Conservation (phyloP, 2,329 filamentous ascomycete species). For the Cercospora berteroae region DNA sequence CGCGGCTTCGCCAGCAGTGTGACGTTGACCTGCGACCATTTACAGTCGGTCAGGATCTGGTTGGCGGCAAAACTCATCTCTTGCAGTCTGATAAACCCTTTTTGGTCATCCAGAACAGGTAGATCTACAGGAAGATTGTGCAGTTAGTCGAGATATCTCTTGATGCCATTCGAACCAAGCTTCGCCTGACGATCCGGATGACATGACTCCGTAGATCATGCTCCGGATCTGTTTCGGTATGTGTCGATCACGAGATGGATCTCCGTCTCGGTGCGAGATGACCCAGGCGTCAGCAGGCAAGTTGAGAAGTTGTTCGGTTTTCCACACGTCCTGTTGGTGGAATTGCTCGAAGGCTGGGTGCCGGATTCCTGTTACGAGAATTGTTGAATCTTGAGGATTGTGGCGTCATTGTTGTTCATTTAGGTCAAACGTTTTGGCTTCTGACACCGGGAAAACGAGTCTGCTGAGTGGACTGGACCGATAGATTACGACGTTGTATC, state of each 20-base stretch:
- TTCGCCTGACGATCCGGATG: not conserved
- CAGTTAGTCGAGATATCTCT: not conserved
- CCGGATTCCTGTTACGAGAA: conserved; percentile 7
- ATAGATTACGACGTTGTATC: not conserved
- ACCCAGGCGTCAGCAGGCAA: not conserved
- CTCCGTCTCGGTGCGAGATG: conserved; percentile 13
- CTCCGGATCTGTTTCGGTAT: not conserved
- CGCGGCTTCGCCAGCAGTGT: not conserved
- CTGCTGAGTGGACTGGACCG: not conserved
- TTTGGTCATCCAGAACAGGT: not conserved
- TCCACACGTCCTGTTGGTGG: conserved; percentile 8
- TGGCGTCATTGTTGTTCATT: not conserved
- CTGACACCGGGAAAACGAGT: not conserved
- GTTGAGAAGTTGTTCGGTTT: not conserved
- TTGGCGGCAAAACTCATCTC: not conserved
- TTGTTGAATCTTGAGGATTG: not conserved
- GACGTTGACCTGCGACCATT: not conserved
- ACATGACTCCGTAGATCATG: not conserved
- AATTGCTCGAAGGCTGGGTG: not conserved
- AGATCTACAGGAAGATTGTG: not conserved
- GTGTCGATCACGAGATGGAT: not conserved
- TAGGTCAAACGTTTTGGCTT: not conserved
- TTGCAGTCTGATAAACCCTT: not conserved
- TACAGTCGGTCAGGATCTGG: not conserved
- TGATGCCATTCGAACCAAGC: not conserved